Percentiles rank a stretch among this genome's conserved stretches.
Evolutionary conservation across 2,329 filamentous ascomycete genomes (phyloP).

Genomic region (Mycogone perniciosa): DNA sequence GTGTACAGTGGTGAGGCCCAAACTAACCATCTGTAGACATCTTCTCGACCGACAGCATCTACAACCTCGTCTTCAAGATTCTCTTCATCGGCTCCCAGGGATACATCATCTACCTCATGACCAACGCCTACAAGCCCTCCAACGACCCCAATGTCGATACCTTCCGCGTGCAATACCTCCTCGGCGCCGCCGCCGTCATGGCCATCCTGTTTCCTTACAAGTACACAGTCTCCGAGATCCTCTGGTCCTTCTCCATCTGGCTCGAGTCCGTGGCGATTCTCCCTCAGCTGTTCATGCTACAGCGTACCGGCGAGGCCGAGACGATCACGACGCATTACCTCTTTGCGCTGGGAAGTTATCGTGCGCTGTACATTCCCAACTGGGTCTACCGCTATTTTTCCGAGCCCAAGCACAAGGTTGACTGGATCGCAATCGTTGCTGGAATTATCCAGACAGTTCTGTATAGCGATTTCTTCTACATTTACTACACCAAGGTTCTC

Average conservation of each 20-base stretch:
- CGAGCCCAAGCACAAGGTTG: slow-evolving; percentile 64
- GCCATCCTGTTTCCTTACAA: slow-evolving; percentile 79
- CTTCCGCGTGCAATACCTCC: slow-evolving; percentile 91
- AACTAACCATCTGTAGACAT: slow-evolving; percentile 52
- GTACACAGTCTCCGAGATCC: slow-evolving; percentile 77
- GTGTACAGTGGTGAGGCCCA: too few relatives aligned
- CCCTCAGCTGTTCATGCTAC: slow-evolving; percentile 96
- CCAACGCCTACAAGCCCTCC: slow-evolving; percentile 93
- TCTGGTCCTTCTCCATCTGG: slow-evolving; percentile 99
- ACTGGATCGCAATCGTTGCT: slow-evolving; percentile 82
- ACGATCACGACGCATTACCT: slow-evolving; percentile 99
- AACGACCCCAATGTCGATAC: slow-evolving; percentile 96
- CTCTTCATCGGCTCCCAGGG: slow-evolving; percentile 84
- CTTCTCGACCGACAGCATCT: slow-evolving; percentile 75
- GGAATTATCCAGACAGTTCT: slow-evolving; percentile 89
- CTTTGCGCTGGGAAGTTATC: slow-evolving; percentile 85
- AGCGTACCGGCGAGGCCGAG: slow-evolving; percentile 94
- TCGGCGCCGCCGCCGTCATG: slow-evolving; percentile 71
- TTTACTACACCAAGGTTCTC: slow-evolving; percentile 95
- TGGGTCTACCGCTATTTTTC: slow-evolving; percentile 89
- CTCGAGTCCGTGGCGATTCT: slow-evolving; percentile 94
- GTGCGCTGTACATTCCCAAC: slow-evolving; percentile 95
- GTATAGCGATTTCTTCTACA: slow-evolving; percentile 99
- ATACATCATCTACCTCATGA: slow-evolving; percentile 98
- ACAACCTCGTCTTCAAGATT: slow-evolving; percentile 94